These are phyloP conservation scores for Elaeis guineensis DNA, from an alignment of 176 grass and related monocot genomes.

Conservation along the genomic window DNA sequence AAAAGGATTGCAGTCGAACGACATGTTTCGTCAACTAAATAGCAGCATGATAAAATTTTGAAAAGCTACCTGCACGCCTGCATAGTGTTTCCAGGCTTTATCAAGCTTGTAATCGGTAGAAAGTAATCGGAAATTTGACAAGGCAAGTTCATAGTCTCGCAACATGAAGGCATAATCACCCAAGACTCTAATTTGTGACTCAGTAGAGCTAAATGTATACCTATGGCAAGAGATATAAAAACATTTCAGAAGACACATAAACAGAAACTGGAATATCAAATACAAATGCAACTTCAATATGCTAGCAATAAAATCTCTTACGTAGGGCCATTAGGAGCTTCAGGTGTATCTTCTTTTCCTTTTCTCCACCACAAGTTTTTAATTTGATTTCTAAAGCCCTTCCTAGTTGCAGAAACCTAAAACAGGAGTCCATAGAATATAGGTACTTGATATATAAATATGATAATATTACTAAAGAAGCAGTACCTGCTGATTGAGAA, in stretches of 20 bases:
- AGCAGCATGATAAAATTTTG: neutral
- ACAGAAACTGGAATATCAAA: neutral
- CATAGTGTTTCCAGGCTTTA: slow-evolving; percentile 94
- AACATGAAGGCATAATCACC: slow-evolving; percentile 98
- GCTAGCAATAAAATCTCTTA: slow-evolving; percentile 29
- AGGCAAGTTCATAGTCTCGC: slow-evolving; percentile 94
- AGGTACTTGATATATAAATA: slow-evolving; percentile 15
- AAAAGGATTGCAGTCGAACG: too few species aligned
- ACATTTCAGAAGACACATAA: slow-evolving; percentile 26
- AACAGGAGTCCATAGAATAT: slow-evolving; percentile 19
- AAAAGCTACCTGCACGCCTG: slow-evolving; percentile 74
- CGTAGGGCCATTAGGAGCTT: slow-evolving; percentile 71
- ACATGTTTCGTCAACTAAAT: too few species aligned
- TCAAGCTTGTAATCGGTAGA: slow-evolving; percentile 96
- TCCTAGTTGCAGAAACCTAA: slow-evolving; percentile 86
- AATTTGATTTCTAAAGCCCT: slow-evolving; percentile 97
- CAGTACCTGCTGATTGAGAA: slow-evolving; percentile 94
- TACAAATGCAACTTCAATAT: slow-evolving; percentile 10
- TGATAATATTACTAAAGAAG: slow-evolving; percentile 7
- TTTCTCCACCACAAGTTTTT: slow-evolving; percentile 99
- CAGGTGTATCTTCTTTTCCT: slow-evolving; percentile 74
- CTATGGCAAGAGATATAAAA: slow-evolving; percentile 37
- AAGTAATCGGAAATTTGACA: slow-evolving; percentile 93
- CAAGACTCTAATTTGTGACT: slow-evolving; percentile 95
- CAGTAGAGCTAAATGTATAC: slow-evolving; percentile 93